Evolutionary conservation across 2,329 filamentous ascomycete genomes (phyloP).

Genomic region (Aspergillus glaucus): DNA sequence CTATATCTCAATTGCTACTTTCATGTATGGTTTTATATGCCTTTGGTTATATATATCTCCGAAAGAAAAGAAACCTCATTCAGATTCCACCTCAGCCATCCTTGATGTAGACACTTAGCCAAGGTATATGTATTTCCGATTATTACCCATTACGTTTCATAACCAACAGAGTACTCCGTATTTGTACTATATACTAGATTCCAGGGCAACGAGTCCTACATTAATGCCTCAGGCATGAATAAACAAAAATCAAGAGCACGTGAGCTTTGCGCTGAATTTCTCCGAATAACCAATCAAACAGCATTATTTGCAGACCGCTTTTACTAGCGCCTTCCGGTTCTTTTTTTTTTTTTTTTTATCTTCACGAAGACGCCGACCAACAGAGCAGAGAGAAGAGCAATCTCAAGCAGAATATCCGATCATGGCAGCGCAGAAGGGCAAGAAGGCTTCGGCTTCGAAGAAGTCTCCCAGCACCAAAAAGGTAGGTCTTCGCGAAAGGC

Average conservation of each 20-base stretch:
- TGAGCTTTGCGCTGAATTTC: constrained; percentile 8
- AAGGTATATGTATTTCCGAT: too few species aligned
- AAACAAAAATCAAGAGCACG: constrained; percentile 3
- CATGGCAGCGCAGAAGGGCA: constrained; percentile 23
- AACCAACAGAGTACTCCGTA: too few species aligned
- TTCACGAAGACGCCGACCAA: constrained; percentile 8
- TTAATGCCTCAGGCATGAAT: neutral
- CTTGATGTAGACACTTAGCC: too few species aligned
- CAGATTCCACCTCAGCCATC: too few species aligned
- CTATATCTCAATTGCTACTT: too few species aligned
- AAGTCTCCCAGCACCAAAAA: constrained; percentile 21
- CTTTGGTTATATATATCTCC: too few species aligned
- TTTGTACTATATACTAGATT: neutral
- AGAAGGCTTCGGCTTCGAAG: constrained; percentile 16
- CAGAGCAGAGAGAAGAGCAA: constrained; percentile 3
- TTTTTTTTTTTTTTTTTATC: constrained; percentile 18
- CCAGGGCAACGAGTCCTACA: too few species aligned
- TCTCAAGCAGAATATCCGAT: constrained; percentile 1
- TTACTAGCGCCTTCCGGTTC: constrained; percentile 12
- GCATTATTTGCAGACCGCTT: constrained; percentile 18
- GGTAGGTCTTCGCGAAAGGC: constrained; percentile 2
- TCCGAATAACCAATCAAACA: constrained; percentile 15
- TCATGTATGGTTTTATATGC: too few species aligned
- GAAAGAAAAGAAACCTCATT: too few species aligned
- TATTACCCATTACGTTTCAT: too few species aligned